A percentile compares a stretch with the other conserved stretches of the same genome.
phyloP scores from a whole-genome alignment of 495 filamentous ascomycete genomes.

The Geoglossum glabrum region DNA sequence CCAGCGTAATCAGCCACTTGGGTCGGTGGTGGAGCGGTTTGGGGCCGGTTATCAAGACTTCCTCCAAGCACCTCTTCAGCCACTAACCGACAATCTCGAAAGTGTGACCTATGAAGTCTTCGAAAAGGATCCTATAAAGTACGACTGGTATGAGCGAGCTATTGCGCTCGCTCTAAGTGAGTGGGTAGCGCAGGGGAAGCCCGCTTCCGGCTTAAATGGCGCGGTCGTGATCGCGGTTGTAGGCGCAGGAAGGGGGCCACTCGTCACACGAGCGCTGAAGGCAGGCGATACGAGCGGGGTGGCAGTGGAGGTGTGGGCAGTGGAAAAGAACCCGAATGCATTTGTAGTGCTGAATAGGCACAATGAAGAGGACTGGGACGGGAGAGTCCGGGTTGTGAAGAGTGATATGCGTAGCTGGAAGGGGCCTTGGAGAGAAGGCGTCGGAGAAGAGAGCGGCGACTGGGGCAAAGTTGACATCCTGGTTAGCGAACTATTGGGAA shows the following conservation, averaged over 20 bases:
- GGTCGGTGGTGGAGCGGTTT: conserved; percentile 42
- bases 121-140: conserved; percentile 95
- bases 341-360: conserved; percentile 77
- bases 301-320: conserved; percentile 63
- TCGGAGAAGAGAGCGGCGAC: conserved; percentile 6
- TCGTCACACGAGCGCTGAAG: conserved; percentile 66
- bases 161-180: conserved; percentile 66
- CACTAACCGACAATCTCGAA: conserved; percentile 87
- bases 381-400: conserved; percentile 64
- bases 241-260: conserved; percentile 75
- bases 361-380: conserved; percentile 58
- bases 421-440: conserved; percentile 28
- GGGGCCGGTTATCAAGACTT: conserved; percentile 79
- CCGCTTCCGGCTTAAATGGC: conserved; percentile 44
- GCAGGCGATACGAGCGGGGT: conserved; percentile 62
- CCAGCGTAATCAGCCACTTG: conserved; percentile 59
- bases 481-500: conserved; percentile 62
- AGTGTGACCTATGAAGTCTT: conserved; percentile 97
- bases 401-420: conserved; percentile 97
- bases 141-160: conserved; percentile 81
- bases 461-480: conserved; percentile 71
- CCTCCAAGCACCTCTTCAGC: conserved; percentile 83
- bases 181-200: conserved; percentile 49
- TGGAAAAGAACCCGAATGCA: conserved; percentile 97
- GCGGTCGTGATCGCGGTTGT: conserved; percentile 79